Evolutionary conservation across 306 rosid genomes (phyloP), one percentile per base, ranked within the genome.

Genomic region (Sechiopsis laciniata): DNA sequence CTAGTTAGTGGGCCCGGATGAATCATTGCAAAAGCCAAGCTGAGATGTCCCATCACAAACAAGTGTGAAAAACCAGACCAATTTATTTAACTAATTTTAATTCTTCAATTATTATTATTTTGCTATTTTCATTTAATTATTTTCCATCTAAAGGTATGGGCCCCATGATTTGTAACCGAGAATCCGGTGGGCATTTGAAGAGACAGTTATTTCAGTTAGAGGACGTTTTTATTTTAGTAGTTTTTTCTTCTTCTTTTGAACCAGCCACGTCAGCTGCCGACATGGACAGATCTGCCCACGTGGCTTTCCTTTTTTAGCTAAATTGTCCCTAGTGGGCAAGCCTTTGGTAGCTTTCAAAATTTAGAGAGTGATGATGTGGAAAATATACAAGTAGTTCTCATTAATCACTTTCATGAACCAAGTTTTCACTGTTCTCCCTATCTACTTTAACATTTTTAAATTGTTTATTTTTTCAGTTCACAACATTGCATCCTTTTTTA

Each of bases 1-100:
- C 87, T 80, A 53, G 78, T 79, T 76, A 82, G 86, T 79, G 85
- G 91, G 88, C 46, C 91, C 88, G 8, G 61, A 63, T 82, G 89
- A 89, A 87, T 83, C 88, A 85, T 85, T 82, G 75, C 75, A 80
- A 51, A 50, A 26, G 71, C 46, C 84, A 59, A 63, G 24, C 61
- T 78, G 75, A 57, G 76, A 54, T 48, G 85, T 85, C 87, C 63
- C 81, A 65, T 87, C 87, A 24, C 19, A 40, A 11, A 70, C 82
- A 78, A 42, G 54, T 65, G 71, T 65, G 54, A 65, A 42, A 42
- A 2, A 6, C 0, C n/a, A 54, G 54, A 11, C 32, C 71, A 29
- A 65, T 42, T 17, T 17, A 64, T 26, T 26, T 26, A 26, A 64
- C 32, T 62, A 62, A 29, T 64, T 65, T 22, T 9, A 65, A 65